Percentiles rank a stretch among this genome's conserved stretches.
These are phyloP conservation scores for Fusarium cicatricum DNA, from an alignment of 2,329 filamentous ascomycete species.

Conservation along the genomic window DNA sequence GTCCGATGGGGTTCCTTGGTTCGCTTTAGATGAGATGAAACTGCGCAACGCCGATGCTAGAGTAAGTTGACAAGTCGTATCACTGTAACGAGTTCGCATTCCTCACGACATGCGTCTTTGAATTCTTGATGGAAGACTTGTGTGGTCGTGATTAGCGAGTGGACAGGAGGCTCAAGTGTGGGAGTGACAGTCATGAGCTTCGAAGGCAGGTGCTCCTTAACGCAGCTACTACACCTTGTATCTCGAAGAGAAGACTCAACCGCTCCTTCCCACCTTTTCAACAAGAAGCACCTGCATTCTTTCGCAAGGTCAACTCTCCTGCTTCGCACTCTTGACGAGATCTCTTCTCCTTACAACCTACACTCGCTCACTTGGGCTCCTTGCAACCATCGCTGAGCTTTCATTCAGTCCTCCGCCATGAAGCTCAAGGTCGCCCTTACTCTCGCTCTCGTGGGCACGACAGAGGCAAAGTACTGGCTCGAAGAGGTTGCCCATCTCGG, in stretches of 20 bases:
- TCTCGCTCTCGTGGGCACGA: conserved; percentile 16
- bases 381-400: neutral
- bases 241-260: no score
- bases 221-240: no score
- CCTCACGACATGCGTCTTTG: neutral
- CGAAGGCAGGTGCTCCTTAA: no score
- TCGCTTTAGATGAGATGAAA: conserved; percentile 1
- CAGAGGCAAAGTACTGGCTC: conserved; percentile 39
- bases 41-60: conserved; percentile 9
- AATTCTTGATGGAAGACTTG: neutral
- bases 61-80: conserved; percentile 6
- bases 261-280: no score
- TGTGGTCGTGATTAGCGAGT: no score
- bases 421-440: conserved; percentile 20
- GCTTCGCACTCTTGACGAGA: no score
- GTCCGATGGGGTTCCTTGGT: neutral
- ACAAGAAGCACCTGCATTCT: no score
- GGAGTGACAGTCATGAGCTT: no score
- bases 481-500: conserved; percentile 43
- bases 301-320: no score
- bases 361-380: no score
- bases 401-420: conserved; percentile 17
- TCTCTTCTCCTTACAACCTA: no score
- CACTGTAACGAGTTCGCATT: conserved; percentile 13
- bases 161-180: no score